These are phyloP conservation scores for Leucaena leucocephala DNA, from an alignment of 306 rosid genomes.

Conservation along the genomic window DNA sequence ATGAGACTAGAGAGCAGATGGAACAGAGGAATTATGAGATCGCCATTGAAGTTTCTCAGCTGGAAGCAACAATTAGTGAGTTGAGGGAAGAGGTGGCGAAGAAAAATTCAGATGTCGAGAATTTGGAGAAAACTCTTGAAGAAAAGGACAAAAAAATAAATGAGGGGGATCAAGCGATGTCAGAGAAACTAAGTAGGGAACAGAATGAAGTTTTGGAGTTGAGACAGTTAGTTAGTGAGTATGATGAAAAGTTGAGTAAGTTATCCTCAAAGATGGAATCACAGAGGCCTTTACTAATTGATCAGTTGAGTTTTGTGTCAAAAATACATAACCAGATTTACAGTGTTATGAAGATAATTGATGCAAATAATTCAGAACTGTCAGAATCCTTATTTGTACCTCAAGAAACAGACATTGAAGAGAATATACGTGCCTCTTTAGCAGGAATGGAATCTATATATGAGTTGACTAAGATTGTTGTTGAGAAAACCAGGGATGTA, in stretches of 20 bases:
- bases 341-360: slow-evolving; percentile 60
- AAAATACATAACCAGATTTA: slow-evolving; percentile 79
- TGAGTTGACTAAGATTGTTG: slow-evolving; percentile 63
- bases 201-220: slow-evolving; percentile 59
- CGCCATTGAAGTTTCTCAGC: slow-evolving; percentile 96
- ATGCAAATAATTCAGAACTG: slow-evolving; percentile 58
- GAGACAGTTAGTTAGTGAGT: slow-evolving; percentile 66
- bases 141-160: slow-evolving; percentile 63
- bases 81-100: slow-evolving; percentile 82
- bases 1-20: slow-evolving; percentile 90
- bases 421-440: slow-evolving; percentile 79
- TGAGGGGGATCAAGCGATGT: slow-evolving; percentile 55
- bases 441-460: slow-evolving; percentile 94
- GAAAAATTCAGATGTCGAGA: slow-evolving; percentile 56
- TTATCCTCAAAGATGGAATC: slow-evolving; percentile 59
- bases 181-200: slow-evolving; percentile 52
- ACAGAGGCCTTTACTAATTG: slow-evolving; percentile 73
- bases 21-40: slow-evolving; percentile 94
- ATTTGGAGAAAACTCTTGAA: slow-evolving; percentile 61
- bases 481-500: slow-evolving; percentile 63
- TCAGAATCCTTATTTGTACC: slow-evolving; percentile 86
- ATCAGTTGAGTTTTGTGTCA: slow-evolving; percentile 77
- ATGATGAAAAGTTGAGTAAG: slow-evolving; percentile 65
- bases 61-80: slow-evolving; percentile 79
- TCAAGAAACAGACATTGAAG: slow-evolving; percentile 88